Percentiles rank a stretch among this genome's conserved stretches.
phyloP scores from a whole-genome alignment of 176 grass and related monocot genomes.

The Neostapfia colusana region DNA sequence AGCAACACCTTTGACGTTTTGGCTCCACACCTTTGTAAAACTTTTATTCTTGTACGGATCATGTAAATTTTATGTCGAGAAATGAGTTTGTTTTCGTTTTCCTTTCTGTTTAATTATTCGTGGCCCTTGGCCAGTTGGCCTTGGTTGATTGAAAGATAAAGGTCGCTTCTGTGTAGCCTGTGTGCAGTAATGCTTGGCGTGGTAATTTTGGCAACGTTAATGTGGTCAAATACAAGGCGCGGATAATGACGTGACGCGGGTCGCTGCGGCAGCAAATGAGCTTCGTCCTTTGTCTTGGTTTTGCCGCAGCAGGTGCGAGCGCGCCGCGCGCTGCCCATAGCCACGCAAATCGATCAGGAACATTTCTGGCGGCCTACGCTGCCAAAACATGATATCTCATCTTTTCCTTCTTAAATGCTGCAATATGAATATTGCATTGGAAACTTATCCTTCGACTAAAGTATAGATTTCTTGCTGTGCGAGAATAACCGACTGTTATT shows the following conservation, averaged over 20 bases:
- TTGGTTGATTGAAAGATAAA: neutral
- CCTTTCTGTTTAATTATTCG: neutral
- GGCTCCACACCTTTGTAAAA: neutral
- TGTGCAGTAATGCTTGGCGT: neutral
- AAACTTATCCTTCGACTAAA: neutral
- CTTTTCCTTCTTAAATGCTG: no score
- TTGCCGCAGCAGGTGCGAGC: neutral
- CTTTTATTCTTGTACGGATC: neutral
- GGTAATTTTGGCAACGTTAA: neutral
- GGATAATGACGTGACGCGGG: neutral
- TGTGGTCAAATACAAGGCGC: neutral
- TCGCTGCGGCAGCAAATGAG: neutral
- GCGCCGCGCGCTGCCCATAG: neutral
- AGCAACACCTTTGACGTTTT: slow-evolving; percentile 5
- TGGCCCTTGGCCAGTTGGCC: neutral
- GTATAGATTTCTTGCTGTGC: neutral
- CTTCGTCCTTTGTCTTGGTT: neutral
- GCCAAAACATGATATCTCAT: neutral
- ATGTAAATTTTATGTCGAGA: neutral
- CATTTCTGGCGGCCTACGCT: neutral
- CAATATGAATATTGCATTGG: neutral
- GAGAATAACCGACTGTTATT: neutral
- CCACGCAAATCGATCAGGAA: neutral
- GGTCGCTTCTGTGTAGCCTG: neutral
- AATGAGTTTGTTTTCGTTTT: neutral